Evolutionary conservation across 1,284 basidiomycete genomes (phyloP).

Genomic region (Puccinia triticina): DNA sequence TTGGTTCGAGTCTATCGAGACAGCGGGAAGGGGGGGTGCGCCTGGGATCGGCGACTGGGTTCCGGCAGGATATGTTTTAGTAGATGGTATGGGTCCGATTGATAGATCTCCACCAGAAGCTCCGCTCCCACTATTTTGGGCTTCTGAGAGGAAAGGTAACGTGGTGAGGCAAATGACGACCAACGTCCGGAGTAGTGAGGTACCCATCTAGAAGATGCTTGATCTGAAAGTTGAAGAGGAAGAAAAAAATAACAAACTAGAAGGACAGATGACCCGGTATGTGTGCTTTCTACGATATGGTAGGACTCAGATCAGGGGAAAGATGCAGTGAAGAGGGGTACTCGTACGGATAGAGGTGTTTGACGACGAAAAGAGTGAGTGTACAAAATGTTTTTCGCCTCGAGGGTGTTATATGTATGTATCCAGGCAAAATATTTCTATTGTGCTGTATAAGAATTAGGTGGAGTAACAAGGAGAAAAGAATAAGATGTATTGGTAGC

Average conservation of each 20-base stretch:
- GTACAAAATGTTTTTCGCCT: background rate
- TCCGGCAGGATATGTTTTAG: conserved; percentile 25
- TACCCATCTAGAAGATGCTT: background rate
- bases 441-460: conserved; percentile 8
- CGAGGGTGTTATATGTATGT: background rate
- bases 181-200: conserved; percentile 21
- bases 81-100: background rate
- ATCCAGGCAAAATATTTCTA: background rate
- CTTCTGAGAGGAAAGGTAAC: conserved; percentile 11
- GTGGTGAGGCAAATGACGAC: conserved; percentile 11
- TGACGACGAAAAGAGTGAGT: background rate
- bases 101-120: background rate
- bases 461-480: conserved; percentile 15
- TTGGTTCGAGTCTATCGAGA: conserved; percentile 54
- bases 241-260: background rate
- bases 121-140: conserved; percentile 9
- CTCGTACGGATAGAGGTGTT: background rate
- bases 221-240: background rate
- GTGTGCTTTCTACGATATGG: too few relatives aligned
- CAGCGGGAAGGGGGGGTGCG: conserved; percentile 27
- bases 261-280: background rate
- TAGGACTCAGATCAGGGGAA: background rate
- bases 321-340: background rate
- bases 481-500: background rate
- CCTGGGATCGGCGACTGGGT: conserved; percentile 41